Evolutionary conservation across 75 land plant species (phyloP), one percentile per base, ranked within the genome.

Genomic region (Pinus tabuliformis): DNA sequence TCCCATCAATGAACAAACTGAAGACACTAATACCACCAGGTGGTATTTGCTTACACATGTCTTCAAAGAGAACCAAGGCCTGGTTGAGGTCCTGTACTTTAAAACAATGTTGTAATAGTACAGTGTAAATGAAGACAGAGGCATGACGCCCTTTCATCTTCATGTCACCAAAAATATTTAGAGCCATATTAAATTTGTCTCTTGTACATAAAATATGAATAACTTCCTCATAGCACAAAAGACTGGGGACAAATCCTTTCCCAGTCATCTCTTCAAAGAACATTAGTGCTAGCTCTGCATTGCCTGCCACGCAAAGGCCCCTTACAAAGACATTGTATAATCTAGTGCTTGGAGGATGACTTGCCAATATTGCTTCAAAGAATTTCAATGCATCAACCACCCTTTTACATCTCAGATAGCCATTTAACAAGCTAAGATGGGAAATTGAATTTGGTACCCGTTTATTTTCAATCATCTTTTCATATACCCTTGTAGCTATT

Each of bases 161-260:
- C 30, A 85, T 64, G 56, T 83, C 85, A 81, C 80, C 37, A 42
- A 90, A 33, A 59, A 90, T 54, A 58, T 74, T 49, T 20, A 87
- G 80, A 0, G 61, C 89, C 21, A 45, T 62, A 71, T 72, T 74
- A 78, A 81, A 90, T 18, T 82, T 58, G 24, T 45, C 21, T 15
- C 58, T 49, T 12, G 33, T 20, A 39, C 84, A 85, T 12, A 87
- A 57, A 9, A 28, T 33, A 77, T 77, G 42, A 21, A 85, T 37
- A 56, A 90, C 84, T 59, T 66, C 77, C 75, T 90, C 92, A 60
- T 90, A 87, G 73, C 88, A 78, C 57, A 65, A 56, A 30, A 79
- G 74, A 37, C 82, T 83, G 3, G 90, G 87, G 17, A 68, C 70
- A 26, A 83, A 5, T 24, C 73, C 75, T n/a, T 75, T 79, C 21